A percentile compares a stretch with the other conserved stretches of the same genome.
phyloP scores from a whole-genome alignment of 2,329 filamentous ascomycete genomes.

The Colletotrichum sp. region DNA sequence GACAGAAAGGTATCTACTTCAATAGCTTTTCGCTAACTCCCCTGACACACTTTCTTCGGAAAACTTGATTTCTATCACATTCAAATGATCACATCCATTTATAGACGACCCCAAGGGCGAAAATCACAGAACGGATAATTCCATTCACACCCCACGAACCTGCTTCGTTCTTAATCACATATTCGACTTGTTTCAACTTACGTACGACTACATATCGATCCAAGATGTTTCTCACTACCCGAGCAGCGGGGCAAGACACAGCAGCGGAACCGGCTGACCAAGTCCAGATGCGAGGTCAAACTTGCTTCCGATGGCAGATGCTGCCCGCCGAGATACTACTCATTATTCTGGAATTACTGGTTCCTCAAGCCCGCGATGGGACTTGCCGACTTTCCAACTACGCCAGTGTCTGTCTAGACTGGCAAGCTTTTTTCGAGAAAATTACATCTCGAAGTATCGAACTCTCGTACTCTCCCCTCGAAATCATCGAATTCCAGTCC shows the following conservation, averaged over 20 bases:
- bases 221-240: neutral
- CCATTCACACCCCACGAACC: neutral
- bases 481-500: neutral
- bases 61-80: neutral
- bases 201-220: neutral
- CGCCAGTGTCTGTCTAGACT: neutral
- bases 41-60: neutral
- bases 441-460: neutral
- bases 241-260: neutral
- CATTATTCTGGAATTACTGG: neutral
- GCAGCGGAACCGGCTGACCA: neutral
- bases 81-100: neutral
- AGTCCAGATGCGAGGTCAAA: neutral
- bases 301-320: neutral
- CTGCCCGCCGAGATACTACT: neutral
- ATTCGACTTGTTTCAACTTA: neutral
- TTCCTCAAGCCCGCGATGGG: neutral
- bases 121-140: neutral
- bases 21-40: neutral
- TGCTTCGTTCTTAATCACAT: neutral
- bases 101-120: neutral
- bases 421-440: neutral
- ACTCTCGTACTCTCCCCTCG: neutral
- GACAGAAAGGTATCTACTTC: neutral
- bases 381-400: neutral